These are phyloP conservation scores for Cladophialophora exuberans DNA, from an alignment of 2,329 filamentous ascomycete species.

Conservation along the genomic window DNA sequence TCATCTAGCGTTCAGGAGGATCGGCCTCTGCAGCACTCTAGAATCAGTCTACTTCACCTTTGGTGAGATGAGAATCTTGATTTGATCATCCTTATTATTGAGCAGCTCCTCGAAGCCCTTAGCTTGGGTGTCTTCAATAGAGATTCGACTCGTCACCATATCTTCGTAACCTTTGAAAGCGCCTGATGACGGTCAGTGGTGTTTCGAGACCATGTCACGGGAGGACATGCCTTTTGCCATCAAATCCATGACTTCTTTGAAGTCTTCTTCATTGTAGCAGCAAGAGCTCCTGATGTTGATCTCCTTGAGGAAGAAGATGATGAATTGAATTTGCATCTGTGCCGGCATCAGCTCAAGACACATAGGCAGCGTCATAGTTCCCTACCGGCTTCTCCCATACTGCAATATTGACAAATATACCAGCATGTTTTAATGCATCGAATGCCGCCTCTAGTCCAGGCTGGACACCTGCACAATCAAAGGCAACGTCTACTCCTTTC, in stretches of 20 bases:
- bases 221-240: conserved; percentile 36
- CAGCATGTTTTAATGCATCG: conserved; percentile 36
- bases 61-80: conserved; percentile 61
- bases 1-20: too few relatives aligned
- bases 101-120: conserved; percentile 61
- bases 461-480: conserved; percentile 41
- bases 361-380: conserved; percentile 13
- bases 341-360: not conserved
- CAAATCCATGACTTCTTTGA: conserved; percentile 38
- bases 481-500: conserved; percentile 39
- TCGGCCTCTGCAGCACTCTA: not conserved
- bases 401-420: conserved; percentile 41
- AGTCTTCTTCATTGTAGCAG: conserved; percentile 39
- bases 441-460: conserved; percentile 37
- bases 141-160: conserved; percentile 65
- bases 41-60: conserved; percentile 17
- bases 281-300: conserved; percentile 34
- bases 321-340: conserved; percentile 17
- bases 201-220: not conserved
- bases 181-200: conserved; percentile 23
- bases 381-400: conserved; percentile 40
- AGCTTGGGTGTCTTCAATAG: conserved; percentile 58
- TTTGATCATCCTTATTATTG: conserved; percentile 62
- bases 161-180: conserved; percentile 38
- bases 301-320: conserved; percentile 19